Evolutionary conservation across 2,329 filamentous ascomycete genomes (phyloP), one percentile per base, ranked within the genome.

Genomic region (Aspergillus phoenicis): DNA sequence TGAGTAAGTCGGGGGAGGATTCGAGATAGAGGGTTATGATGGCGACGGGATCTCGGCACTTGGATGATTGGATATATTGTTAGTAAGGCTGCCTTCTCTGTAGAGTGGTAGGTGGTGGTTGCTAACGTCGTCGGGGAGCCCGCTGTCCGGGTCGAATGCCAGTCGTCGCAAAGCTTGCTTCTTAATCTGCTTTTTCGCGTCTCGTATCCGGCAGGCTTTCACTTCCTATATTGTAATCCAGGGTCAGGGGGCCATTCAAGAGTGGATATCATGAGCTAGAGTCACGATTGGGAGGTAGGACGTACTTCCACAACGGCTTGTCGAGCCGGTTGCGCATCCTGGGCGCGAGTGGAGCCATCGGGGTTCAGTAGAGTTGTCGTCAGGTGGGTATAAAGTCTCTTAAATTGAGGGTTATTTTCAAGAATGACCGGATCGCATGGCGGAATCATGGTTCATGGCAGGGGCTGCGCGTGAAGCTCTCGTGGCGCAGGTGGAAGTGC

Each of bases 361-460:
- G 72, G 64, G 49, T 76, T 75, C 28, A 81, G 67, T 2, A 80
- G 47, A 8, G 70, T 67, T 0, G 66, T 72, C 2, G 76, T 79
- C 2, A 81, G 52, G 41, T 77, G 70, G 47, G 77, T 72, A 62
- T 80, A 77, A 8, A 80, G 65, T 47, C 69, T 72, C 62, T 79
- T 77, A 54, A 81, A 81, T 53, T 76, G 71, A 7, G 78, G 76
- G 56, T 81, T 80, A 6, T 71, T 69, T 28, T 74, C 71, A 22
- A 80, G 70, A 55, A 78, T 73, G 24, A 69, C 66, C 5, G 73
- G 73, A 43, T 79, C 74, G 48, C 76, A 77, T 49, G 77, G 76
- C 39, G 78, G 78, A 8, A 81, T 75, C 79, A 81, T 81, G 11
- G 26, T 55, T 28, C 26, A 20, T 45, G 22, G 26, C 26, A 20